Percentiles rank a stretch among this genome's conserved stretches.
These are phyloP conservation scores for Phytophthora fragariaefolia DNA, from an alignment of 352 stramenopile genomes.

Conservation along the genomic window DNA sequence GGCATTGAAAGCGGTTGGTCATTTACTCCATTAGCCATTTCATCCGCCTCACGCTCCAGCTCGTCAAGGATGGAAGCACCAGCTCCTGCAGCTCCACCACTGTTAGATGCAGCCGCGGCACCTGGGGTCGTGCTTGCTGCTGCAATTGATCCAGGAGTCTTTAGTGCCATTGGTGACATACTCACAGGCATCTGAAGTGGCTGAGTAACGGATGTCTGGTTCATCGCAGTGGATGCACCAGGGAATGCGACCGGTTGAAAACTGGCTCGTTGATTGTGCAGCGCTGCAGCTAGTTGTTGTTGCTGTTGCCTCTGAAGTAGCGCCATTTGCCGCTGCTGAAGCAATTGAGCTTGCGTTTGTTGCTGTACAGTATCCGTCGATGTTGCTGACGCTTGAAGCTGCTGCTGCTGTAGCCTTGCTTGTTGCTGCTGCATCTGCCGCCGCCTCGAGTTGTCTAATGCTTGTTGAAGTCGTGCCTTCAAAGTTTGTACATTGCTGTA, in stretches of 20 bases:
- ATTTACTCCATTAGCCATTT: conserved; percentile 86
- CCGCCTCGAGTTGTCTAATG: conserved; percentile 82
- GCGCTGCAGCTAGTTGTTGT: conserved; percentile 74
- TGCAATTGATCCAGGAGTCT: conserved; percentile 27
- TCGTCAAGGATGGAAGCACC: conserved; percentile 87
- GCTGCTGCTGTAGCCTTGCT: conserved; percentile 36
- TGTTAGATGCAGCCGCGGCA: conserved; percentile 14
- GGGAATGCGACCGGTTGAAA: conserved; percentile 74
- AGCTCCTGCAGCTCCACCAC: conserved; percentile 31
- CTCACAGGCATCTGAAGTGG: conserved; percentile 64
- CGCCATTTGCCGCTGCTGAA: conserved; percentile 67
- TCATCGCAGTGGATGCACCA: conserved; percentile 38
- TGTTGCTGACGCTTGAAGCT: conserved; percentile 49
- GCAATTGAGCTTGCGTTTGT: conserved; percentile 55
- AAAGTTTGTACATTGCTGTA: conserved; percentile 91
- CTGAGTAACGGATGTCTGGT: conserved; percentile 46
- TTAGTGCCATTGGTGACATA: conserved; percentile 50
- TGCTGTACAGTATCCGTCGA: conserved; percentile 45
- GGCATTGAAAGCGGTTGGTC: conserved; percentile 87
- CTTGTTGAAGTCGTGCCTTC: conserved; percentile 83
- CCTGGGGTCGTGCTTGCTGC: conserved; percentile 28
- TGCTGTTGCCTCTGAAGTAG: conserved; percentile 74
- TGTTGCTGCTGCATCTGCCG: conserved; percentile 83
- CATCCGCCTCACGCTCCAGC: conserved; percentile 83
- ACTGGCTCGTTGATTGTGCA: conserved; percentile 72